These are phyloP conservation scores for Penicillium steckii DNA, from an alignment of 495 filamentous ascomycete genomes.

Conservation along the genomic window DNA sequence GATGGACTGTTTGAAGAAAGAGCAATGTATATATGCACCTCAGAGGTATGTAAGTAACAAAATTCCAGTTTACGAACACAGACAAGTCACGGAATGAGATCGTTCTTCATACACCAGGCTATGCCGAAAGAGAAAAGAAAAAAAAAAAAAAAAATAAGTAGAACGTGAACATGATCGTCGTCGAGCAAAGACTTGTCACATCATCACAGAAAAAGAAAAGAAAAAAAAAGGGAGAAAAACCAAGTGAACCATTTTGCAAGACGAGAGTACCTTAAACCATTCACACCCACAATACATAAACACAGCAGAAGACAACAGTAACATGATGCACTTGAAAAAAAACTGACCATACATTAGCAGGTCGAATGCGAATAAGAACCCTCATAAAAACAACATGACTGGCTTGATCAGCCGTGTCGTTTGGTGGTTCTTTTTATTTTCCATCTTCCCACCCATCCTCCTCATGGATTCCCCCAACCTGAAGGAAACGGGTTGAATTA, in stretches of 20 bases:
- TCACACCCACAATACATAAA: neutral
- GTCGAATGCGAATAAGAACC: no score
- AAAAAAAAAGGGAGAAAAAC: slow-evolving; percentile 8
- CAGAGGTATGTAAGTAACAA: neutral
- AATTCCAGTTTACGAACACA: slow-evolving; percentile 23
- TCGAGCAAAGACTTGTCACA: neutral
- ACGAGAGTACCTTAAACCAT: slow-evolving; percentile 6
- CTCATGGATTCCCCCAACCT: no score
- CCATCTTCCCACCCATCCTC: no score
- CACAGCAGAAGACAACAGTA: slow-evolving; percentile 2
- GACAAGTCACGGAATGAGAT: slow-evolving; percentile 28
- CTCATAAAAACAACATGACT: no score
- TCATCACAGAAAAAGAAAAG: slow-evolving; percentile 1
- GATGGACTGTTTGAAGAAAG: no score
- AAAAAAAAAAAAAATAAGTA: slow-evolving; percentile 7
- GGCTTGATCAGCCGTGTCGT: no score
- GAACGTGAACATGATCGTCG: slow-evolving; percentile 3
- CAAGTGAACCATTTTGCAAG: slow-evolving; percentile 11
- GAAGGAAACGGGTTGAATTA: no score
- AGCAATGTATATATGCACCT: no score
- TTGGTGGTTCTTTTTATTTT: no score
- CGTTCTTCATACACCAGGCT: slow-evolving; percentile 46
- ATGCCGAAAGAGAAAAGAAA: slow-evolving; percentile 34
- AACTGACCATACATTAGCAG: no score
- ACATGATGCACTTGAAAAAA: no score